Evolutionary conservation across 1,284 basidiomycete genomes (phyloP).

Genomic region (Cutaneotrichosporon dermatis): DNA sequence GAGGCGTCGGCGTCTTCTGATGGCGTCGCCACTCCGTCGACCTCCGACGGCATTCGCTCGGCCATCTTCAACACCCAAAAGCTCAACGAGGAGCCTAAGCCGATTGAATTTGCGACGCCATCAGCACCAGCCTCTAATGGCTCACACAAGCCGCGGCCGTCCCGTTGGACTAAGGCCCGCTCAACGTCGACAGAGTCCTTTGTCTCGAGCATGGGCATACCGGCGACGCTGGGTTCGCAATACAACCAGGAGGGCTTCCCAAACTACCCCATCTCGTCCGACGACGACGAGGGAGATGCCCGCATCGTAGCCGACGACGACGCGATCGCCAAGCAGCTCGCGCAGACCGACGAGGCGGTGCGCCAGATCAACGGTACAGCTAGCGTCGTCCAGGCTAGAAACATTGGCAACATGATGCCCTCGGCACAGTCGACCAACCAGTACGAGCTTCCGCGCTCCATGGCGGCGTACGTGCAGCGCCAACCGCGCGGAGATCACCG

Average conservation of each 20-base stretch:
- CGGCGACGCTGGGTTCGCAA: constrained; percentile 33
- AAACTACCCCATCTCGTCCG: constrained; percentile 17
- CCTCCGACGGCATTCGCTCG: background rate
- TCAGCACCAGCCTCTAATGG: constrained; percentile 8
- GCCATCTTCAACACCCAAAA: constrained; percentile 3
- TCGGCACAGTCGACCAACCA: constrained; percentile 14
- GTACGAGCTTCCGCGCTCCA: constrained; percentile 20
- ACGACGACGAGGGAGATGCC: constrained; percentile 22
- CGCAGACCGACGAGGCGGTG: constrained; percentile 43
- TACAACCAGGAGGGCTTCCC: constrained; percentile 45
- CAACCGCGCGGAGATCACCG: constrained; percentile 12
- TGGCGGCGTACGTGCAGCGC: constrained; percentile 21
- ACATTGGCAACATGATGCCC: constrained; percentile 15
- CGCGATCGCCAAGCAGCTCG: constrained; percentile 27
- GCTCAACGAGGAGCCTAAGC: constrained; percentile 4
- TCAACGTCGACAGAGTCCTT: constrained; percentile 40
- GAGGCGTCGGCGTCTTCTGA: background rate
- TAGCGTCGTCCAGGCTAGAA: constrained; percentile 31
- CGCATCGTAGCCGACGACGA: constrained; percentile 17
- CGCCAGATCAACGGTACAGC: constrained; percentile 42
- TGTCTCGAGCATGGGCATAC: constrained; percentile 20
- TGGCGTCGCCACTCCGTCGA: background rate
- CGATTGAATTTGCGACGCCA: background rate
- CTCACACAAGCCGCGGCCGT: constrained; percentile 7
- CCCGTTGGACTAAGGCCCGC: constrained; percentile 21